Conservation (phyloP, 306 rosid species). For the Cercis canadensis region DNA sequence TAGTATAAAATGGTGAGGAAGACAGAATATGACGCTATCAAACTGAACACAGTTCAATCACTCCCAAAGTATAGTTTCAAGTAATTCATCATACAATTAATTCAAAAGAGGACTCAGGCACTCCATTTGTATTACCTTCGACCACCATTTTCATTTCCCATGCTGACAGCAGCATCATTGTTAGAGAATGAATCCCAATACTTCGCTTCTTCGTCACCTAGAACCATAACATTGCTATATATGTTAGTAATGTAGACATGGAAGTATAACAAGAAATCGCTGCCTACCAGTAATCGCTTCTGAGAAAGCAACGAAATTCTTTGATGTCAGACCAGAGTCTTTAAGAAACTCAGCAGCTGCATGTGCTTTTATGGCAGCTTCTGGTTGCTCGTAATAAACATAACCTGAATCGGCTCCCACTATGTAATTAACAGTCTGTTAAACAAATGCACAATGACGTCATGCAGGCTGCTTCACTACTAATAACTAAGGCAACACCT, state of each 20-base stretch:
- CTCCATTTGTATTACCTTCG: too few species aligned
- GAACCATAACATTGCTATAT: too few species aligned
- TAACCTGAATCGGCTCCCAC: not conserved
- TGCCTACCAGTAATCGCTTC: not conserved
- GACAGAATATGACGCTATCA: too few species aligned
- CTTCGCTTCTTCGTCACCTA: not conserved
- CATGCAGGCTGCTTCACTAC: not conserved
- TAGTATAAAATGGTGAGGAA: too few species aligned
- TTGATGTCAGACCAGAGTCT: not conserved
- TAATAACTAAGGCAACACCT: not conserved
- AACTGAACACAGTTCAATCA: too few species aligned
- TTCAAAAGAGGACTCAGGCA: too few species aligned
- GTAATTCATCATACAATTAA: too few species aligned
- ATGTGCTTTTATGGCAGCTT: not conserved
- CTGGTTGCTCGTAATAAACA: not conserved
- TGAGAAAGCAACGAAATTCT: not conserved
- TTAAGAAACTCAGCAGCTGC: not conserved
- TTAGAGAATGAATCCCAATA: not conserved
- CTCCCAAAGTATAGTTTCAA: too few species aligned
- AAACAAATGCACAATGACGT: not conserved
- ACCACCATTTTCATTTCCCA: too few species aligned
- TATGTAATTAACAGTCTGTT: not conserved
- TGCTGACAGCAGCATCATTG: too few species aligned
- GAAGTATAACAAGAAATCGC: not conserved
- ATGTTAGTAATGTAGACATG: too few species aligned